Base-by-base conservation (phyloP, 208 protist genomes). In the Leptomonas seymouri region DNA sequence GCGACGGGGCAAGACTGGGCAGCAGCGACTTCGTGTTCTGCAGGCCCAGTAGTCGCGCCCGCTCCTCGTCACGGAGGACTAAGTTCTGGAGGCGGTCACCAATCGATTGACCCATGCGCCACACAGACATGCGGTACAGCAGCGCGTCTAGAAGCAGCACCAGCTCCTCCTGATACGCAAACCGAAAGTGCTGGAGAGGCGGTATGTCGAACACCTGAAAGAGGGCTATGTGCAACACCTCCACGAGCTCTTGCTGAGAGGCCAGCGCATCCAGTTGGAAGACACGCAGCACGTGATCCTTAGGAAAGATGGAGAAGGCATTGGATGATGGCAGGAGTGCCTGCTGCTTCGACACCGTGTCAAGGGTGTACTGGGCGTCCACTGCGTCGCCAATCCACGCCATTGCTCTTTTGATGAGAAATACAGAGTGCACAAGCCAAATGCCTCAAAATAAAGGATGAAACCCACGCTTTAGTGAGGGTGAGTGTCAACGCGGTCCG, bases 41-140 rank as follows among this genome's bases (percentile, higher is more conserved):
- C 59, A 93, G 55, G 12, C 80, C 79, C 25, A 81, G 67, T 30
- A 70, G 71, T 50, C 51, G 50, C 41, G 91, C 91, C 30, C 83
- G 81, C 45, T 65, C 70, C 79, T 95, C 89, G 71, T 94, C 85
- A 12, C 93, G 85, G 41, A 95, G 51, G 28, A 95, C 87, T 20
- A 97, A 62, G 72, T 97, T 97, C 64, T 90, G 83, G 50, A 95
- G 66, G 9, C 88, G 81, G 70, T 97, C 93, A 1, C 90, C 90
- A 15, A 94, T 76, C 20, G 86, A 89, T 68, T 94, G 88, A 0
- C 79, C 85, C 42, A 74, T 71, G 25, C 84, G 77, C 87, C 85
- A 93, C 11, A 89, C 89, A 8, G 88, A 92, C 21, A 84, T 77
- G 25, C 76, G 81, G 71, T 92, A 97, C 20, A 97, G 68, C 51